Base-by-base conservation (phyloP, 2,329 filamentous ascomycete species). In the Aspergillus unguis region DNA sequence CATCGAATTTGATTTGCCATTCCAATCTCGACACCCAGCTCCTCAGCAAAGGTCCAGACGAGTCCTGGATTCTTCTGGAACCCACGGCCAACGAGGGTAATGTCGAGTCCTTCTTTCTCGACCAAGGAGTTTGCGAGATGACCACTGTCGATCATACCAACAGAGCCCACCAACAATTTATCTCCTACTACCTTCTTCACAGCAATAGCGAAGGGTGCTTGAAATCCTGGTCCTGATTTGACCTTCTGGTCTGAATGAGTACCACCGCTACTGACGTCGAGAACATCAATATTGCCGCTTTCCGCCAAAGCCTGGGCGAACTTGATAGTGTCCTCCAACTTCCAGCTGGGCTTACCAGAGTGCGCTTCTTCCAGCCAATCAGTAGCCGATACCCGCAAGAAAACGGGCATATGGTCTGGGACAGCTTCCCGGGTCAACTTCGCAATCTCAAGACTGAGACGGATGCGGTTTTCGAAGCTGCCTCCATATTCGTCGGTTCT, bases 51-150 rank as follows among this genome's bases (percentile, higher is more conserved):
- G 29, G 81, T 78, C 71, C 90, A 83, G 7, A 90, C 87, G 65
- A 90, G 84, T 50, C 88, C 85, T 0, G 91, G 88, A 66, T 95
- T 90, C 67, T 90, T 84, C 72, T 95, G 78, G 71, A 94, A 94
- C 65, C 87, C 86, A 50, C 90, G 79, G 0, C 83, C 92, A 1
- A 87, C 77, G 17, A 92, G 77, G 0, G 87, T 84, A 27, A 92
- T 69, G 65, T 96, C 91, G 53, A 85, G 63, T 57, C 73, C 69
- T 10, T 74, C 69, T 55, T 73, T 69, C 52, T 81, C 75, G 3
- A 83, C 65, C 64, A 86, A 54, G 74, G 83, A 60, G 78, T 84
- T 80, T 5, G 89, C 90, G 66, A 87, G 79, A 62, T 85, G 81
- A 2, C 84, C 86, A 29, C 80, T 81, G 37, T 80, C 84, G 60